Conservation (phyloP, 768 basidiomycete species). For the Mycena kentingensis region DNA sequence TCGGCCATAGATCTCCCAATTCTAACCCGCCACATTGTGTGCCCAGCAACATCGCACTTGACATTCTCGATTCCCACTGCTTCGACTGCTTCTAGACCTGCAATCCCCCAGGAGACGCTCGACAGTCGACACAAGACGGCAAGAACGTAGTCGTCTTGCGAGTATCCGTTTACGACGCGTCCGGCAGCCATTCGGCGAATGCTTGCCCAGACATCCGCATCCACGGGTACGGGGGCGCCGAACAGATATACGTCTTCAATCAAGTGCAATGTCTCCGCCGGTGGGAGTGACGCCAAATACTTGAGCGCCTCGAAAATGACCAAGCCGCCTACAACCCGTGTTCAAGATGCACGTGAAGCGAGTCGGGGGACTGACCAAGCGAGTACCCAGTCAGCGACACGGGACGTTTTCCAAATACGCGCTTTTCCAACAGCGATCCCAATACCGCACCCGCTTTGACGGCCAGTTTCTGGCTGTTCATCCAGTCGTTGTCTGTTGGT, state of each 20-base stretch:
- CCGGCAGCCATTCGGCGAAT: constrained; percentile 53
- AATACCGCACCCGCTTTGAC: constrained; percentile 56
- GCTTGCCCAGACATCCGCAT: constrained; percentile 44
- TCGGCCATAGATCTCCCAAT: constrained; percentile 46
- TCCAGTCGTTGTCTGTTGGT: constrained; percentile 58
- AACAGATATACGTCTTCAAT: constrained; percentile 59
- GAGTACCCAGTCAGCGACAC: constrained; percentile 60
- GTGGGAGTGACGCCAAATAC: constrained; percentile 46
- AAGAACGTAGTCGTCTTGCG: constrained; percentile 53
- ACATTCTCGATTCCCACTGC: constrained; percentile 58
- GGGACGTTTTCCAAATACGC: constrained; percentile 56
- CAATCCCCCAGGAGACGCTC: constrained; percentile 49
- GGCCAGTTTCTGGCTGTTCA: constrained; percentile 54
- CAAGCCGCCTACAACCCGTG: constrained; percentile 24
- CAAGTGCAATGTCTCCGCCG: constrained; percentile 46
- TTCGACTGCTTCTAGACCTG: constrained; percentile 50
- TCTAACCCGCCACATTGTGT: constrained; percentile 51
- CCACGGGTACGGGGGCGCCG: constrained; percentile 49
- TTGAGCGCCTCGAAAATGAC: constrained; percentile 60
- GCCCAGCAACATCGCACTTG: constrained; percentile 50
- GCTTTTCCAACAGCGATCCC: constrained; percentile 49
- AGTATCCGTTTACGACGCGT: constrained; percentile 57
- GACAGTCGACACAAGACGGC: constrained; percentile 52
- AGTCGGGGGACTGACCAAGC: constrained; percentile 35
- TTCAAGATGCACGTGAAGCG: not conserved